Base-by-base conservation (phyloP, 2,329 filamentous ascomycete genomes). In the Alternaria arbusti region DNA sequence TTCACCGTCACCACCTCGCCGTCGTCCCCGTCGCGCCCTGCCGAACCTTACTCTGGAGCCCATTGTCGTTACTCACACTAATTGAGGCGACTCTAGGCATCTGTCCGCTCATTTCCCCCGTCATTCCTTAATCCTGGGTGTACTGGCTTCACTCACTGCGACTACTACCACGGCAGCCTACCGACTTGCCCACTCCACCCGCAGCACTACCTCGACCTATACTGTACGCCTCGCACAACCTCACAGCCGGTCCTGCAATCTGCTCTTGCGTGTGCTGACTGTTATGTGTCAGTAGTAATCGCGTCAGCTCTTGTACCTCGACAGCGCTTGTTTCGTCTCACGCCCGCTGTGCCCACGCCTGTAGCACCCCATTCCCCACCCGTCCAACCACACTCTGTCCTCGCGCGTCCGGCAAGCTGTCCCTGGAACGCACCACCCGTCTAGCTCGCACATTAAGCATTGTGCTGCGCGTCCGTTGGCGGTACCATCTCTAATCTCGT, bases 261-360 rank as follows among this genome's bases (percentile, higher is more conserved):
- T 71, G 65, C 67, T 57, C 72, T 71, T 72, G 66, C 70, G 66
- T 67, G 60, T 76, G 74, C 75, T 79, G 73, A 78, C 73, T 61
- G 63, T 70, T 57, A 61, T 68, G 69, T 66, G 45, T 66, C 58
- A 65, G 57, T 65, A 75, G 73, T 75, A 75, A 75, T 78, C 72
- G 63, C 73, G 63, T 71, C 69, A 70, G 64, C 75, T 62, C 70
- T 57, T 77, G 75, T 77, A 74, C 74, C 68, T 73, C 68, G 69
- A 70, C 61, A 75, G 77, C 77, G 77, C 77, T 76, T 79, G 77
- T 78, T 78, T 78, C 77, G 76, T 78, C 77, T 75, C 63, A 68
- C 74, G 73, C 65, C 72, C 74, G 68, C 72, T 70, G 74, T 74
- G 70, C 65, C 64, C 72, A 44, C 64, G 61, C 64, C 65, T 64